Base-by-base conservation (phyloP, 495 filamentous ascomycete species). In the Physcia stellaris region DNA sequence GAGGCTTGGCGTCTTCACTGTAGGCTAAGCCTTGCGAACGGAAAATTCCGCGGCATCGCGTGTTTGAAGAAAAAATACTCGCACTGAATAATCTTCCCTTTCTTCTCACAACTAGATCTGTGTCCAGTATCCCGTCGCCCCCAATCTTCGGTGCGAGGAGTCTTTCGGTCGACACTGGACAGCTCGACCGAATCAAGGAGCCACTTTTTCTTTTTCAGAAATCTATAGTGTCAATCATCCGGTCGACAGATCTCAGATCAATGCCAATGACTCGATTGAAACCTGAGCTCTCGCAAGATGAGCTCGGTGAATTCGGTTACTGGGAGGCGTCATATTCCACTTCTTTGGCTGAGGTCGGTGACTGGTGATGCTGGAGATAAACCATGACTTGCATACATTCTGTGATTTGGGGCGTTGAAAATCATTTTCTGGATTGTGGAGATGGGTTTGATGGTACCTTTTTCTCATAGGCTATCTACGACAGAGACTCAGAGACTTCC, bases 171-270 rank as follows among this genome's bases (percentile, higher is more conserved):
- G 81, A 82, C 66, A 61, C 70, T 79, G 76, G 66, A 68, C 82
- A 88, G 78, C 71, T 86, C 80, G 80, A 79, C 80, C 48, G 68
- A 68, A 61, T 53, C 59, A 84, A 70, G 84, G 85, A 87, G 83
- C 77, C 83, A 83, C 67, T 61, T 54, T 50, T 49, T 52, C 56
- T 53, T n/a, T n/a, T n/a, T 57, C 52, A 42, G 37, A 48, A 56
- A 45, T 61, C 55, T 59, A 70, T 86, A 77, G 73, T 84, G 79
- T 79, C 71, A 79, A 79, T 86, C 68, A n/a, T 84, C 85, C 80
- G 68, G 77, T 83, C 80, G 82, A 92, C 86, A 87, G 77, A 75
- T 88, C 75, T 79, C 52, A 92, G 77, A 94, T 55, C 53, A 71
- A 90, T 66, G n/a, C n/a, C 53, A 52, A 57, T 51, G 41, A 55